These are phyloP conservation scores for Batkoa obscura DNA, from an alignment of 371 early-diverging fungal species.

Conservation along the genomic window DNA sequence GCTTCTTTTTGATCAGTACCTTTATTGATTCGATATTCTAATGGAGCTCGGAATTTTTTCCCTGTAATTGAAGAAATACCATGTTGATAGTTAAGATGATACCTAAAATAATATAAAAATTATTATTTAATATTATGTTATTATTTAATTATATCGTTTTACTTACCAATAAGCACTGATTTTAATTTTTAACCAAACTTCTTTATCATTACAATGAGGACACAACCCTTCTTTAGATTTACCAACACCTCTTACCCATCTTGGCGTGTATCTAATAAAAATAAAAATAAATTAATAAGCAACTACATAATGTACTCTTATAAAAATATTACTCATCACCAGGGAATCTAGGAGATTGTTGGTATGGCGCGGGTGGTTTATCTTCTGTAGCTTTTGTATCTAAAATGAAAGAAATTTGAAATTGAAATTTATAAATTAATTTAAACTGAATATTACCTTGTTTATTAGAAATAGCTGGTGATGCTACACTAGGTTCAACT, in stretches of 20 bases:
- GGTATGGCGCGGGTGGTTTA: not conserved
- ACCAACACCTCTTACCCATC: conserved; percentile 13
- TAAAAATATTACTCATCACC: conserved; percentile 10
- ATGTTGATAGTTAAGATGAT: conserved; percentile 13
- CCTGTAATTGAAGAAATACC: conserved; percentile 13
- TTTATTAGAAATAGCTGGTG: not conserved
- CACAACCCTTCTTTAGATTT: conserved; percentile 13
- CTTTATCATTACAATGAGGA: conserved; percentile 10
- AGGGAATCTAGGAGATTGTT: conserved; percentile 11
- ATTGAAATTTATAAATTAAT: not conserved
- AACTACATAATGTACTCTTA: not conserved
- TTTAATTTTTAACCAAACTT: conserved; percentile 11
- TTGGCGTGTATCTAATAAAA: conserved; percentile 11
- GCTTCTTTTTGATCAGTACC: conserved; percentile 11
- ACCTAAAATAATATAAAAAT: not conserved
- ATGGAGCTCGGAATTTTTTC: conserved; percentile 8
- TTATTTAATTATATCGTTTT: not conserved
- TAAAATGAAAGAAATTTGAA: not conserved
- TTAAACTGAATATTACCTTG: not conserved
- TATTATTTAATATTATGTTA: not conserved
- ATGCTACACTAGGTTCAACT: not conserved
- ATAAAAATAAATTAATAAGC: not conserved
- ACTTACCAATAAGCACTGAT: conserved; percentile 11
- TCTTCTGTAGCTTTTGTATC: not conserved
- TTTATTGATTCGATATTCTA: conserved; percentile 5